A percentile compares a stretch with the other conserved stretches of the same genome.
These are phyloP conservation scores for Leccinum broughii DNA, from an alignment of 768 basidiomycete genomes.

Conservation along the genomic window DNA sequence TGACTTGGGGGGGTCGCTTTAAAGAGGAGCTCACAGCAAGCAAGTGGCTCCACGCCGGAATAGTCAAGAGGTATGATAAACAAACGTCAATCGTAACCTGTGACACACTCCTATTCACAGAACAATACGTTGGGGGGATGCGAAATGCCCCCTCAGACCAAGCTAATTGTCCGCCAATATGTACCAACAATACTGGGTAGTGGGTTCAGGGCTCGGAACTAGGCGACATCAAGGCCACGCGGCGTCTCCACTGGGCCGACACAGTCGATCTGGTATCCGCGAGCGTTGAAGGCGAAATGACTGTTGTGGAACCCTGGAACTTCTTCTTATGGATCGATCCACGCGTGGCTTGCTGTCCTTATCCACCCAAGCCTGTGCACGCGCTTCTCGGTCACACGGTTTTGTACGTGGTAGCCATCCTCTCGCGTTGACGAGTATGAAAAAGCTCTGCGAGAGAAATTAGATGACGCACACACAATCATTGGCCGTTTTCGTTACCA, in stretches of 20 bases:
- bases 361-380: background rate
- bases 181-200: background rate
- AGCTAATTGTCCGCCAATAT: background rate
- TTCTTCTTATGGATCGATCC: conserved; percentile 5
- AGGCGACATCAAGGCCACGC: conserved; percentile 17
- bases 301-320: conserved; percentile 5
- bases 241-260: conserved; percentile 23
- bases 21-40: conserved; percentile 2
- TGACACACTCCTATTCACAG: background rate
- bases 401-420: conserved; percentile 7
- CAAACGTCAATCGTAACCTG: conserved; percentile 16
- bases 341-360: conserved; percentile 10
- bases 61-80: conserved; percentile 7
- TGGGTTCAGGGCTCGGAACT: conserved; percentile 11
- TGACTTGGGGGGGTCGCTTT: background rate
- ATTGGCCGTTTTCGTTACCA: conserved; percentile 36
- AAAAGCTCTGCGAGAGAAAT: conserved; percentile 33
- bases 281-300: conserved; percentile 36
- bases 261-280: conserved; percentile 51
- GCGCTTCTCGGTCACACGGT: conserved; percentile 1
- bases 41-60: conserved; percentile 8
- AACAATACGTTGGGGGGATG: background rate
- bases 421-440: conserved; percentile 36
- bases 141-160: background rate
- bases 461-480: conserved; percentile 1